Conservation (phyloP, 1,139 yeast species). For the Lodderomyces metapsilosis region DNA sequence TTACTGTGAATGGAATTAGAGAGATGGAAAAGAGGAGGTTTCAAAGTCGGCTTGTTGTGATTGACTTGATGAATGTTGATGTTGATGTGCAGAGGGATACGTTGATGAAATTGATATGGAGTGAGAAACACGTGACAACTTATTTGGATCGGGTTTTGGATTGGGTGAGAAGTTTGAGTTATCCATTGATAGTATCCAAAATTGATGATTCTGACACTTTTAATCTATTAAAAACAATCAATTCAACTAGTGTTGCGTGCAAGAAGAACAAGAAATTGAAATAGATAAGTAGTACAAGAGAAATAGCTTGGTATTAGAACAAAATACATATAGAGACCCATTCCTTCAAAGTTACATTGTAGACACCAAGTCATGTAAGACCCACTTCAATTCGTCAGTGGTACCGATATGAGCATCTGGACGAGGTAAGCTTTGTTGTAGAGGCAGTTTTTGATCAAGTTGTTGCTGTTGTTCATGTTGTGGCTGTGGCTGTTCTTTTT, state of each 20-base stretch:
- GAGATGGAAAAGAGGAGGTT: not conserved
- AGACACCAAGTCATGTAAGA: constrained; percentile 56
- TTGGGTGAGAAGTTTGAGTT: constrained; percentile 6
- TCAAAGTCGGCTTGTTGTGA: constrained; percentile 5
- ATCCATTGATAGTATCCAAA: constrained; percentile 8
- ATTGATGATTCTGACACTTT: constrained; percentile 4
- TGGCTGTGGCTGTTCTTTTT: constrained; percentile 2
- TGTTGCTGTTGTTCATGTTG: not conserved
- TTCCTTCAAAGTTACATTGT: constrained; percentile 24
- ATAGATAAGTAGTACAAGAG: not conserved
- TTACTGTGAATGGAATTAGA: constrained; percentile 5
- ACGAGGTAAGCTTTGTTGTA: constrained; percentile 11
- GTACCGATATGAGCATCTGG: constrained; percentile 50
- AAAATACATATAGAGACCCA: too few species aligned
- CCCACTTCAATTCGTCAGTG: constrained; percentile 69
- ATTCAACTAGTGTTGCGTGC: constrained; percentile 3
- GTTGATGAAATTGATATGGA: constrained; percentile 3
- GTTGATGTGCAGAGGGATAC: constrained; percentile 1
- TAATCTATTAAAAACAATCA: constrained; percentile 3
- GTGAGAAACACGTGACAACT: not conserved
- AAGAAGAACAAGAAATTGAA: constrained; percentile 1
- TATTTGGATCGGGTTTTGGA: constrained; percentile 4
- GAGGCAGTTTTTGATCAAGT: not conserved
- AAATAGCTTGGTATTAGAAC: too few species aligned
- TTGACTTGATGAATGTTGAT: constrained; percentile 9